Evolutionary conservation across 2,329 filamentous ascomycete genomes (phyloP), one percentile per base, ranked within the genome.

Genomic region (Fusarium penzigii): DNA sequence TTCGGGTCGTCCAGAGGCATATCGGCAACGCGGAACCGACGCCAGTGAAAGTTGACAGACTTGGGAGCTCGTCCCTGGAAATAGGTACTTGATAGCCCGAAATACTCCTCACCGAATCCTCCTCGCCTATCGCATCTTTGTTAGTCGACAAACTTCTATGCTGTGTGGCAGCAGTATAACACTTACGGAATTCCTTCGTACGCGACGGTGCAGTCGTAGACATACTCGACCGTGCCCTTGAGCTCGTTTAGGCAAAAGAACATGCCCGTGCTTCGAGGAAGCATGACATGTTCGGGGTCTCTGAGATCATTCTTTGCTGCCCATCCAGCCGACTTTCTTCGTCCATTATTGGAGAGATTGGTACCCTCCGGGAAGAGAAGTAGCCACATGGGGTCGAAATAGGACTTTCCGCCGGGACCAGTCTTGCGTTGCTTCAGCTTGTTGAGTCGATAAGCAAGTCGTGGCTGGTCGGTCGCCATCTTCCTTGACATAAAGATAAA

Each of bases 41-140:
- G 85, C 91, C 93, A 99, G 73, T 96, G 89, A 78, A 97, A 92
- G 72, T 97, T 97, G 65, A 97, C 92, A 2, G 92, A 96, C 69
- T 92, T 96, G 2, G 93, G 94, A 1, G 92, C 88, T 1, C 90
- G 85, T 12, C 94, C 92, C 70, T 94, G 85, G 57, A 97, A 87
- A 68, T 94, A 96, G 5, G 91, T 95, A 44, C 92, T 92, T 3
- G 84, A 83, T 5, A 99, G 78, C 0, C 90, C 92, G 71, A 95
- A 97, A 65, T 90, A 88, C 44, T 95, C 85, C 68, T 97, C 92
- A n/a, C 93, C 92, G 61, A 87, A 97, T 63, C 88, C 82, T 39
- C 87, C 89, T 52, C 87, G 88, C 20, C 87, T 90, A 64, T 44
- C 39, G 36, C 46, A 20, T 40, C 42, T 29, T 29, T 17, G 51